Evolutionary conservation across 768 basidiomycete genomes (phyloP).

Genomic region (Lactarius pseudohatsudake): DNA sequence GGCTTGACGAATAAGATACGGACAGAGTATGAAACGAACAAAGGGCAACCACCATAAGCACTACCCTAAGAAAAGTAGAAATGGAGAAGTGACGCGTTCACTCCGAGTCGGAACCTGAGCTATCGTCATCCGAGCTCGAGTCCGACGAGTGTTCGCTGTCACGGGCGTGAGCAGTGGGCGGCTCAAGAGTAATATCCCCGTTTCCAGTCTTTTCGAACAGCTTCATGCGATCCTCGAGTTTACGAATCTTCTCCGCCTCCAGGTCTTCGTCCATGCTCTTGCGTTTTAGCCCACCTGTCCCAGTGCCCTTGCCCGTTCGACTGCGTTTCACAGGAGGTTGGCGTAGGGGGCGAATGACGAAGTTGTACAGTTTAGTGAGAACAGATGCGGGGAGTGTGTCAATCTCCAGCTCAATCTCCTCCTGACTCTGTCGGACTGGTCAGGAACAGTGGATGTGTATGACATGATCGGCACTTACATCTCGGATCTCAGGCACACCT

Average conservation of each 20-base stretch:
- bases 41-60: slow-evolving; percentile 23
- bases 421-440: slow-evolving; percentile 64
- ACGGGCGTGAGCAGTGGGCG: slow-evolving; percentile 41
- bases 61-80: neutral
- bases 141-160: slow-evolving; percentile 79
- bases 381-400: slow-evolving; percentile 85
- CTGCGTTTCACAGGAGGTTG: slow-evolving; percentile 56
- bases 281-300: slow-evolving; percentile 87
- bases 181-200: slow-evolving; percentile 39
- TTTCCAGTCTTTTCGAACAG: slow-evolving; percentile 62
- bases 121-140: slow-evolving; percentile 75
- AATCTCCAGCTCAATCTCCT: slow-evolving; percentile 99
- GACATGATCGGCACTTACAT: slow-evolving; percentile 55
- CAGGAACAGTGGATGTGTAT: slow-evolving; percentile 23
- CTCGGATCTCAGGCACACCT: slow-evolving; percentile 89
- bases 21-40: slow-evolving; percentile 20
- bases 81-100: slow-evolving; percentile 39
- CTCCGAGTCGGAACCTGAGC: slow-evolving; percentile 83
- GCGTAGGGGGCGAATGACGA: slow-evolving; percentile 79
- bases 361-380: slow-evolving; percentile 92
- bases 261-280: slow-evolving; percentile 98
- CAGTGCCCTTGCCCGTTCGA: slow-evolving; percentile 74
- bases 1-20: slow-evolving; percentile 30
- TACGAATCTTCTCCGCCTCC: slow-evolving; percentile 92
- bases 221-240: slow-evolving; percentile 84